phyloP scores from a whole-genome alignment of 192 early-diverging fungal species.

The Backusella parvicylindrica region DNA sequence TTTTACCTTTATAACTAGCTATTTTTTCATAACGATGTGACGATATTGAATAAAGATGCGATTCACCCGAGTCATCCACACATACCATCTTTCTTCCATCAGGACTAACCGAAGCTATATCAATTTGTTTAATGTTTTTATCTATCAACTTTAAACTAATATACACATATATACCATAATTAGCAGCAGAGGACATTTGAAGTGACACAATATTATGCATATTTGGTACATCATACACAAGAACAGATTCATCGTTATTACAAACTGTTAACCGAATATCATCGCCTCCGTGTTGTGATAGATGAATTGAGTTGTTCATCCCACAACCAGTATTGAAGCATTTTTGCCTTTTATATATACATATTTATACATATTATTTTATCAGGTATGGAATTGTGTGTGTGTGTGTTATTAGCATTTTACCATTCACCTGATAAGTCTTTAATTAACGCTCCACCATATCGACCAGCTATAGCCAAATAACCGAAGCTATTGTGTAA shows the following conservation, averaged over 20 bases:
- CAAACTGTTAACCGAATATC: not conserved
- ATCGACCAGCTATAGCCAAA: not conserved
- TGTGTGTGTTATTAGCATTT: not conserved
- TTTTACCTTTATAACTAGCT: not conserved
- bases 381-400: not conserved
- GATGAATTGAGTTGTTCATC: not conserved
- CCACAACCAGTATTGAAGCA: not conserved
- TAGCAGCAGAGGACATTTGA: not conserved
- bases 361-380: not conserved
- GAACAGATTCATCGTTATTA: slow-evolving; percentile 1
- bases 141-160: not conserved
- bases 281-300: not conserved
- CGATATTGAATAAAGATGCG: not conserved
- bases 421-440: not conserved
- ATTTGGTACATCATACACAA: not conserved
- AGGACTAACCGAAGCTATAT: not conserved
- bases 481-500: not conserved
- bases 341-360: not conserved
- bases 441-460: not conserved
- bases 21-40: not conserved
- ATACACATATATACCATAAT: not conserved
- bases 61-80: not conserved
- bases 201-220: not conserved
- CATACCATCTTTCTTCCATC: not conserved
- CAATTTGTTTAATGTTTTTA: not conserved